These are phyloP conservation scores for Lecanicillium sp. DNA, from an alignment of 2,329 filamentous ascomycete genomes.

Conservation along the genomic window DNA sequence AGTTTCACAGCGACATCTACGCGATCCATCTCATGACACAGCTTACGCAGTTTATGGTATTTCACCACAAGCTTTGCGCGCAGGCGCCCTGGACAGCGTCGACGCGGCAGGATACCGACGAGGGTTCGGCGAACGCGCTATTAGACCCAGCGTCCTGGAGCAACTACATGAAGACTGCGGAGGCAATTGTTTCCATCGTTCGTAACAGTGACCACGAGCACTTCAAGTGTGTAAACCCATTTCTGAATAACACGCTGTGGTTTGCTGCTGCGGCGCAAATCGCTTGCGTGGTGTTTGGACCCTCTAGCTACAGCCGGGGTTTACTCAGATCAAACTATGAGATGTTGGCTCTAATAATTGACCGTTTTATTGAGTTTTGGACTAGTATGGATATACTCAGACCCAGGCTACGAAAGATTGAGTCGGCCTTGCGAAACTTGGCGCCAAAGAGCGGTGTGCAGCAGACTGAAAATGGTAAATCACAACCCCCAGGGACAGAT, in stretches of 20 bases:
- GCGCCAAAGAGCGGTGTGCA: neutral
- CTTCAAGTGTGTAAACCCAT: slow-evolving; percentile 22
- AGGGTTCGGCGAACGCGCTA: neutral
- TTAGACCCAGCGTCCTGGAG: slow-evolving; percentile 11
- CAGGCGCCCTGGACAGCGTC: slow-evolving; percentile 6
- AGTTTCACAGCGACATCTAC: slow-evolving; percentile 21
- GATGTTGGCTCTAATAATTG: neutral
- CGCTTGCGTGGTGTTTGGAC: neutral
- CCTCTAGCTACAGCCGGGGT: neutral
- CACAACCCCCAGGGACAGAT: too few species aligned
- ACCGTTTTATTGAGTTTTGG: slow-evolving; percentile 1
- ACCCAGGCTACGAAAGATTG: neutral
- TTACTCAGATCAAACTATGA: neutral
- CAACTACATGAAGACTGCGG: slow-evolving; percentile 22
- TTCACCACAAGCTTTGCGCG: slow-evolving; percentile 19
- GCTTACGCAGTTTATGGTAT: slow-evolving; percentile 24
- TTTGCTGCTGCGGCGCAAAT: slow-evolving; percentile 22
- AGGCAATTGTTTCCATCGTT: slow-evolving; percentile 20
- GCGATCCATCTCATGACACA: slow-evolving; percentile 25
- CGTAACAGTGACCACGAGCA: slow-evolving; percentile 18
- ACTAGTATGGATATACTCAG: neutral
- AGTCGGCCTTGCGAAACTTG: neutral
- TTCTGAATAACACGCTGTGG: slow-evolving; percentile 24
- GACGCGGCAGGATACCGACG: slow-evolving; percentile 5
- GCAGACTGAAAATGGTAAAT: neutral